phyloP scores from a whole-genome alignment of 495 filamentous ascomycete genomes.

The Aspergillus homomorphus region DNA sequence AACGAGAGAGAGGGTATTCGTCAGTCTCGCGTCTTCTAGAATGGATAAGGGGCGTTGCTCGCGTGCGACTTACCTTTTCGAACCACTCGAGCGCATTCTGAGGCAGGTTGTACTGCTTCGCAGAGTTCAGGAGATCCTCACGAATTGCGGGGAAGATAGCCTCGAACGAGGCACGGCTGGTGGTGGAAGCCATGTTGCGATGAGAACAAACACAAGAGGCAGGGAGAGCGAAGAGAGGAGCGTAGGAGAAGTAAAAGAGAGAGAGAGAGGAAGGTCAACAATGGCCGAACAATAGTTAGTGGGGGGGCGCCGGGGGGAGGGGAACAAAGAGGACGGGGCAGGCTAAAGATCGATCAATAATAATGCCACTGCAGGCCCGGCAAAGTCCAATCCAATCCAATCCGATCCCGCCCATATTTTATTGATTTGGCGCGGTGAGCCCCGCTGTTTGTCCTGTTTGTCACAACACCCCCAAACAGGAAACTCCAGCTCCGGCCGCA shows the following conservation, averaged over 20 bases:
- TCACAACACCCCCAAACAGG: constrained; percentile 9
- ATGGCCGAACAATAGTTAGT: background rate
- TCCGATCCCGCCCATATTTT: background rate
- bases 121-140: constrained; percentile 71
- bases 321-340: constrained; percentile 1
- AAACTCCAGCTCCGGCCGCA: constrained; percentile 7
- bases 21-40: background rate
- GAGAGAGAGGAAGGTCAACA: constrained; percentile 4
- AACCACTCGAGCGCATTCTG: constrained; percentile 83
- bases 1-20: constrained; percentile 13
- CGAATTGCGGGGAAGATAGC: constrained; percentile 76
- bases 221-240: constrained; percentile 3
- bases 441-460: constrained; percentile 32
- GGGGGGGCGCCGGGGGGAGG: background rate
- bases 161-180: constrained; percentile 82
- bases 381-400: background rate
- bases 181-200: constrained; percentile 60
- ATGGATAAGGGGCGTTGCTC: background rate
- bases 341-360: constrained; percentile 2
- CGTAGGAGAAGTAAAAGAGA: background rate
- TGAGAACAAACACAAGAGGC: background rate
- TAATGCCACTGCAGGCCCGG: no score
- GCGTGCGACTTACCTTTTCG: constrained; percentile 58
- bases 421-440: background rate
- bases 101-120: constrained; percentile 76